Percentiles rank a stretch among this genome's conserved stretches.
These are phyloP conservation scores for Durusdinium trenchii DNA, from an alignment of 73 alveolate species.

Conservation along the genomic window DNA sequence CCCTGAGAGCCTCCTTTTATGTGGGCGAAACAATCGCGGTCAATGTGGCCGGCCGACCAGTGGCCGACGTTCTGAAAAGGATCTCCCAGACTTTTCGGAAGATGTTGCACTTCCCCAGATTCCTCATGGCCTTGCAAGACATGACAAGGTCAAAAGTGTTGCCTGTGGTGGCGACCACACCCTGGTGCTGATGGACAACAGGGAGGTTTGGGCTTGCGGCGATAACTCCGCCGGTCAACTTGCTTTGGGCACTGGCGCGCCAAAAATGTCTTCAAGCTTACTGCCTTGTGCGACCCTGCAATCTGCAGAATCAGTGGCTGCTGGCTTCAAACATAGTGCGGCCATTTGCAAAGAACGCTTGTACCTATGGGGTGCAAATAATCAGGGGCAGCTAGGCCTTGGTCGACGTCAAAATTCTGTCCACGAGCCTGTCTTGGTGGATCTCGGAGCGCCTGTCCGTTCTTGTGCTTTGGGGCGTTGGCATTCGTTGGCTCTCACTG, in stretches of 20 bases:
- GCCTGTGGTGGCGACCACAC: slow-evolving; percentile 94
- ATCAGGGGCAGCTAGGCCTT: slow-evolving; percentile 67
- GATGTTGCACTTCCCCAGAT: not conserved
- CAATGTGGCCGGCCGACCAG: slow-evolving; percentile 48
- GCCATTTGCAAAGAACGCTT: slow-evolving; percentile 25
- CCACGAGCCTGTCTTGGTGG: slow-evolving; percentile 26
- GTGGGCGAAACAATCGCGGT: slow-evolving; percentile 63
- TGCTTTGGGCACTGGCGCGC: slow-evolving; percentile 33
- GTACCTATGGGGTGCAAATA: slow-evolving; percentile 79
- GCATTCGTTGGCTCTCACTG: slow-evolving; percentile 73
- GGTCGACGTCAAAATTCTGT: slow-evolving; percentile 56
- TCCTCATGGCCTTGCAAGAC: not conserved
- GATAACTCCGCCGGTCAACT: slow-evolving; percentile 60
- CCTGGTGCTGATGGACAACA: slow-evolving; percentile 29
- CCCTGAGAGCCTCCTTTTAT: slow-evolving; percentile 16
- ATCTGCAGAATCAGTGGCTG: slow-evolving; percentile 24
- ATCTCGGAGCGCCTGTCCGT: not conserved
- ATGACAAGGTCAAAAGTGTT: slow-evolving; percentile 4
- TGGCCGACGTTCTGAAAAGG: slow-evolving; percentile 48
- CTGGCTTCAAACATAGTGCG: slow-evolving; percentile 89
- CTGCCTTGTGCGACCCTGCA: not conserved
- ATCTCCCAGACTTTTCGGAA: slow-evolving; percentile 46
- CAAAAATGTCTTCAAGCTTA: slow-evolving; percentile 57
- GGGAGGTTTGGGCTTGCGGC: slow-evolving; percentile 49
- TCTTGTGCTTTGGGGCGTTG: slow-evolving; percentile 81